Percentiles rank a stretch among this genome's conserved stretches.
phyloP scores from a whole-genome alignment of 1,284 basidiomycete species.

The Vanrija sp. region DNA sequence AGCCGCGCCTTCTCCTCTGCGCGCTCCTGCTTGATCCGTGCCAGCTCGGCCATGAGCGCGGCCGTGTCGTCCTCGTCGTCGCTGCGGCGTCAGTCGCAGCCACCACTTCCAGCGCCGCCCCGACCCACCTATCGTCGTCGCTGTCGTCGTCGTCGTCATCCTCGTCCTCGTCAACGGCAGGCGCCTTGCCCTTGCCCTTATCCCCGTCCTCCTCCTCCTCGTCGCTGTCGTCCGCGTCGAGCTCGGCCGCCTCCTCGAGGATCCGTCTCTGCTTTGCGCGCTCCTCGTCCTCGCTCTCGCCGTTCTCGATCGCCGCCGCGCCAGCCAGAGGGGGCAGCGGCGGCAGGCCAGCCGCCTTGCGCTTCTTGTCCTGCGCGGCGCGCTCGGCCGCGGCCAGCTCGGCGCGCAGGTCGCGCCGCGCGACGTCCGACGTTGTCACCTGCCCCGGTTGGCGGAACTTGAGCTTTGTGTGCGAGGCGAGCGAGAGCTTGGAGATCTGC shows the following conservation, averaged over 20 bases:
- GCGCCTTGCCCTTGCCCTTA: constrained; percentile 45
- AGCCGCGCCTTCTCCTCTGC: constrained; percentile 82
- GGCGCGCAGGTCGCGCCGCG: constrained; percentile 70
- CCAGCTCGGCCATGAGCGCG: constrained; percentile 83
- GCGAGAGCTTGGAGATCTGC: constrained; percentile 81
- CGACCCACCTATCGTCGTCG: constrained; percentile 11
- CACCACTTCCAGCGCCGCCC: not conserved
- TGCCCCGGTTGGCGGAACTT: constrained; percentile 92
- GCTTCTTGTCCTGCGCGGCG: constrained; percentile 77
- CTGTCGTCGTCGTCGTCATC: constrained; percentile 55
- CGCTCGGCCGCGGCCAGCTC: constrained; percentile 78
- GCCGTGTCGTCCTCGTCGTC: constrained; percentile 84
- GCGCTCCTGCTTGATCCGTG: constrained; percentile 90
- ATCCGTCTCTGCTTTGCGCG: constrained; percentile 70
- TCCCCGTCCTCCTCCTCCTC: constrained; percentile 50
- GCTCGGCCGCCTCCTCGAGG: constrained; percentile 71
- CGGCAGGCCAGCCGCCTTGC: constrained; percentile 72
- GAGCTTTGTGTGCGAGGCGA: constrained; percentile 89
- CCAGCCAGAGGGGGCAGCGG: constrained; percentile 34
- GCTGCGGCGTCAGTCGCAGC: constrained; percentile 38
- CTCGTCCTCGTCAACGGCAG: constrained; percentile 46
- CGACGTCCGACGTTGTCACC: constrained; percentile 68
- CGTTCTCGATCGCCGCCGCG: constrained; percentile 26
- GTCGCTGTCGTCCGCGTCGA: constrained; percentile 81
- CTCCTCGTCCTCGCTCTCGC: constrained; percentile 55